A percentile compares a stretch with the other conserved stretches of the same genome.
These are phyloP conservation scores for Debaryomycetaceae sp. DNA, from an alignment of 1,139 yeast genomes.

Conservation along the genomic window DNA sequence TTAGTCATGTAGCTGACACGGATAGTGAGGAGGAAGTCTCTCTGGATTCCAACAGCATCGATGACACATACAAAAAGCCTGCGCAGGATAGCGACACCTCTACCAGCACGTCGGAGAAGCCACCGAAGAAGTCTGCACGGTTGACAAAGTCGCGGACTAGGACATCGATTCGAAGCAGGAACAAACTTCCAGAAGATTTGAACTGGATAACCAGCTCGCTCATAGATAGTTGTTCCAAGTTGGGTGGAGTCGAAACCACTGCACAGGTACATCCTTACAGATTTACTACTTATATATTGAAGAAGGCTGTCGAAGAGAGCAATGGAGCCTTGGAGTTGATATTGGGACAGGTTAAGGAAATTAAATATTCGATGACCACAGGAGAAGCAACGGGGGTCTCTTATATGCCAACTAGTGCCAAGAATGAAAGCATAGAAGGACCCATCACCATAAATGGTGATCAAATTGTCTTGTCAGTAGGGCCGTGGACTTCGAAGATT, in stretches of 20 bases:
- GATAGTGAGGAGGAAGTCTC: slow-evolving; percentile 15
- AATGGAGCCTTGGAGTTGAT: slow-evolving; percentile 81
- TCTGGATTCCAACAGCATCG: slow-evolving; percentile 14
- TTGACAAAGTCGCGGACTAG: slow-evolving; percentile 17
- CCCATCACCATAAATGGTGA: slow-evolving; percentile 54
- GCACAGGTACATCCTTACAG: slow-evolving; percentile 97
- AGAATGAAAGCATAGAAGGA: slow-evolving; percentile 23
- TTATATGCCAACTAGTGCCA: slow-evolving; percentile 58
- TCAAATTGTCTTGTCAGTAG: slow-evolving; percentile 79
- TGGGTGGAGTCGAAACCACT: slow-evolving; percentile 86
- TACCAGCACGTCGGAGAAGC: slow-evolving; percentile 21
- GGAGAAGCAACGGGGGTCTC: slow-evolving; percentile 66
- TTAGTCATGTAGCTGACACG: slow-evolving; percentile 34
- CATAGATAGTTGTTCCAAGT: slow-evolving; percentile 69
- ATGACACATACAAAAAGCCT: slow-evolving; percentile 10
- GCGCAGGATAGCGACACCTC: slow-evolving; percentile 17
- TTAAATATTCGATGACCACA: slow-evolving; percentile 57
- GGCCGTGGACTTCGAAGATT: slow-evolving; percentile 94
- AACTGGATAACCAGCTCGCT: slow-evolving; percentile 75
- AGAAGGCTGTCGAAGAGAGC: slow-evolving; percentile 67
- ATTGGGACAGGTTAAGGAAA: slow-evolving; percentile 76
- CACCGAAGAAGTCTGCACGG: slow-evolving; percentile 35
- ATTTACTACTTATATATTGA: slow-evolving; percentile 76
- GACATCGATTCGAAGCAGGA: slow-evolving; percentile 5
- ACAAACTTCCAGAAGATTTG: slow-evolving; percentile 63